Conservation (phyloP, 106 monocot species). For the Xerophyta viscosa region DNA sequence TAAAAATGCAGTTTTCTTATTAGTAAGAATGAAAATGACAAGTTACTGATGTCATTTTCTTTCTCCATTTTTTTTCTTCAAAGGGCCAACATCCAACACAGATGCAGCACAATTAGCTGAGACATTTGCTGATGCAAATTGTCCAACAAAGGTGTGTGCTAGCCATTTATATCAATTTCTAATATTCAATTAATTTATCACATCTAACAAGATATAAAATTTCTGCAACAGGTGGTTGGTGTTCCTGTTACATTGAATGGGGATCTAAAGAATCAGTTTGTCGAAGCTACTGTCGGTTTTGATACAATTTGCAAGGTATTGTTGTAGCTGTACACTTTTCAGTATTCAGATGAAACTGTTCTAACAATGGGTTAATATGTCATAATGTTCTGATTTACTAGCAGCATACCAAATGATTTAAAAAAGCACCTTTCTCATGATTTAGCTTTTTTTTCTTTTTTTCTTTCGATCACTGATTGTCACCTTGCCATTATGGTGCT, state of each 20-base stretch:
- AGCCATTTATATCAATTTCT: background rate
- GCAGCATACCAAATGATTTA: no score
- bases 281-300: slow-evolving; percentile 69
- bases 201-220: background rate
- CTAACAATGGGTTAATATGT: no score
- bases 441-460: no score
- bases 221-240: slow-evolving; percentile 44
- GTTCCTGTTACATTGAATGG: slow-evolving; percentile 66
- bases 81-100: slow-evolving; percentile 80
- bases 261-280: slow-evolving; percentile 69
- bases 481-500: no score
- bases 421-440: no score
- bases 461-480: no score
- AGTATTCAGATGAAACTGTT: no score
- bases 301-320: slow-evolving; percentile 66
- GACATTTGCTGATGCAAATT: slow-evolving; percentile 69
- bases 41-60: no score
- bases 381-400: no score
- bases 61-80: slow-evolving; percentile 1
- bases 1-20: no score
- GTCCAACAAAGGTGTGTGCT: slow-evolving; percentile 60
- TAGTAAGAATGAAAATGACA: background rate
- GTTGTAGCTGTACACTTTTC: no score
- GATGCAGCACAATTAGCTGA: slow-evolving; percentile 96
- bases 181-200: background rate